Evolutionary conservation across 2,329 filamentous ascomycete species (phyloP), one percentile per base, ranked within the genome.

Genomic region (Thielaviopsis populi): DNA sequence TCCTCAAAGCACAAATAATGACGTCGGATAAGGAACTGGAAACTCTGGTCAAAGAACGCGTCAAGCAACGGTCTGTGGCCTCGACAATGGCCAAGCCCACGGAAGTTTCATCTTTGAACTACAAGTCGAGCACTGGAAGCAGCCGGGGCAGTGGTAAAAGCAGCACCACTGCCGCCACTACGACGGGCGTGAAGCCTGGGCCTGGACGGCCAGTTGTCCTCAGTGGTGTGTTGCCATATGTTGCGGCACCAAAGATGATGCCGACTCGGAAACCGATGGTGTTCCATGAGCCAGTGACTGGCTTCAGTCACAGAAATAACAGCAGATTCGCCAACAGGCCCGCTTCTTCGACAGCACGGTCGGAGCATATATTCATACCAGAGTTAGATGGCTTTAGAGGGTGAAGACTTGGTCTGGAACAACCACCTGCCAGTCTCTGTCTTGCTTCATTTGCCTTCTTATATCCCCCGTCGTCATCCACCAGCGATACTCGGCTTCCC

Each of bases 1-100:
- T 94, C 71, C 80, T 97, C 61, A 86, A 83, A 69, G 92, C 94
- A 0, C 94, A 99, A 73, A 94, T 96, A 69, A 83, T 84, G 5
- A 82, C 78, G 41, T 79, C 84, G 63, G 88, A 95, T 50, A 75
- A 81, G 33, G 91, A 96, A 71, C 76, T 97, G 1, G 79, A 79
- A 13, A 80, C 87, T 0, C 85, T 96, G 48, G 74, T 95, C 68
- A 87, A 82, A 67, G 80, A 85, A 19, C 60, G 60, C 30, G 33
- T 42, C 60, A 53, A 53, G 60, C 33, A 50, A 40, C 43, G 60
- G 15, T 10, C 60, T 1, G 2, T 62, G n/a, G 17, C 53, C 17
- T n/a, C 53, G 13, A 33, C 53, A 30, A 15, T 56, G 15, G 7
- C 27, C 10, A 37, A 33, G 27, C n/a, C 53, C n/a, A 15, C 27